Conservation (phyloP, 768 basidiomycete genomes). For the Dentipellis sp. region DNA sequence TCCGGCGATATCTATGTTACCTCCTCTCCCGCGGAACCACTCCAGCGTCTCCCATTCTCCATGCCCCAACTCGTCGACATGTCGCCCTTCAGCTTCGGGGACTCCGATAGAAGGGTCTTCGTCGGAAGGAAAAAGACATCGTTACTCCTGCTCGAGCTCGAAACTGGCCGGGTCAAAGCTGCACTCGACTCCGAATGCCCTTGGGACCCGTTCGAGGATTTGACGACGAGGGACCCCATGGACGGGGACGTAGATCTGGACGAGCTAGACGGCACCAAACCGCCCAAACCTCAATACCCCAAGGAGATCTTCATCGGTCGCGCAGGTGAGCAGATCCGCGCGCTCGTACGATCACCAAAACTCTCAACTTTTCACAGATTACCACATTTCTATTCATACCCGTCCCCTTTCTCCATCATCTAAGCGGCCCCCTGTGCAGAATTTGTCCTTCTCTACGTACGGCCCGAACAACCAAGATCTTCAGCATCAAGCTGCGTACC, state of each 20-base stretch:
- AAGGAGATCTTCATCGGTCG: constrained; percentile 55
- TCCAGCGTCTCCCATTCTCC: constrained; percentile 85
- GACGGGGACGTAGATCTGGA: constrained; percentile 48
- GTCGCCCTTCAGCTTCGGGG: constrained; percentile 73
- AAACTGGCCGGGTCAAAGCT: constrained; percentile 73
- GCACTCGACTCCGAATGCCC: constrained; percentile 71
- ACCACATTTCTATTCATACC: constrained; percentile 78
- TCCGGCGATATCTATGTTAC: constrained; percentile 90
- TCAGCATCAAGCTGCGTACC: constrained; percentile 62
- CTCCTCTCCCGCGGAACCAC: constrained; percentile 51
- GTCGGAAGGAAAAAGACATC: constrained; percentile 90
- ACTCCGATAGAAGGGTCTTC: constrained; percentile 65
- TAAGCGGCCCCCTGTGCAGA: constrained; percentile 49
- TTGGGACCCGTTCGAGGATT: constrained; percentile 59
- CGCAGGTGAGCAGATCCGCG: constrained; percentile 36
- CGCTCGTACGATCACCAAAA: constrained; percentile 9
- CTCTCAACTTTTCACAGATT: constrained; percentile 43
- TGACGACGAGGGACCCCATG: constrained; percentile 29
- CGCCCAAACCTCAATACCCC: constrained; percentile 20
- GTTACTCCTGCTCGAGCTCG: constrained; percentile 60
- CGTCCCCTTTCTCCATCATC: constrained; percentile 31
- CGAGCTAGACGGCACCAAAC: constrained; percentile 45
- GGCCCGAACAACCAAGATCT: constrained; percentile 87
- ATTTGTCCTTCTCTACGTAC: constrained; percentile 85
- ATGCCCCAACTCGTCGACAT: constrained; percentile 90